Base-by-base conservation (phyloP, 805 yeast genomes). In the Cyberlindnera lachancei region DNA sequence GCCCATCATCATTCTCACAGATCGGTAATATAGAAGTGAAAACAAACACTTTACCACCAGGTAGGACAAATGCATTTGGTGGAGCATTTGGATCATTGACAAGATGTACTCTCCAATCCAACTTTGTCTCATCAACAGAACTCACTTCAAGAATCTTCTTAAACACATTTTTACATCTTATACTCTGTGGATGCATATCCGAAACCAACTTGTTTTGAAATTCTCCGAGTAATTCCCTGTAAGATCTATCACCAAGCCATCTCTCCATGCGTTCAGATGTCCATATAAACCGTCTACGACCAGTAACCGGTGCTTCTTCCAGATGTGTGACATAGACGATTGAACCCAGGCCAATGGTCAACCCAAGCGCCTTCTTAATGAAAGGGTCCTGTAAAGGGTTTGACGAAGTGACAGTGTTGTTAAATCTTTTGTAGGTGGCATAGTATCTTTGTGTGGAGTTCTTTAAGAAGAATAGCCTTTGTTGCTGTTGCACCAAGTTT, bases 11-110 rank as follows among this genome's bases (percentile, higher is more conserved):
- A 50, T 83, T 77, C 17, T 63, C 60, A 54, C 95, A 79, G 19
- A 92, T 73, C 2, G 83, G 81, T 29, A 92, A 53, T 25, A 92
- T 84, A 8, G 83, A 73, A 28, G 79, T 67, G 50, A 83, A 85
- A 14, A 92, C 87, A 58, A 92, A 92, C 26, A 92, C 95, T 55
- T 88, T 88, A 6, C 98, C 98, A 39, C 92, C 90, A 15, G 97
- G 97, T 22, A 92, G 64, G 14, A 92, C 95, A 59, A 92, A 90
- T 1, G 98, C 98, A 59, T 92, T 92, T 3, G 98, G 97, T 12
- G 94, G 88, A n/a, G 67, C 67, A 21, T 58, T 58, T 2, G 80
- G 74, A 36, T 75, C 79, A 40, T 79, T 71, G 15, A 85, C 79
- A 15, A 92, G 82, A 52, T 85, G 85, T 18, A 92, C 73, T 42